These are phyloP conservation scores for Aspergillus arachidicola DNA, from an alignment of 2,329 filamentous ascomycete genomes.

Conservation along the genomic window DNA sequence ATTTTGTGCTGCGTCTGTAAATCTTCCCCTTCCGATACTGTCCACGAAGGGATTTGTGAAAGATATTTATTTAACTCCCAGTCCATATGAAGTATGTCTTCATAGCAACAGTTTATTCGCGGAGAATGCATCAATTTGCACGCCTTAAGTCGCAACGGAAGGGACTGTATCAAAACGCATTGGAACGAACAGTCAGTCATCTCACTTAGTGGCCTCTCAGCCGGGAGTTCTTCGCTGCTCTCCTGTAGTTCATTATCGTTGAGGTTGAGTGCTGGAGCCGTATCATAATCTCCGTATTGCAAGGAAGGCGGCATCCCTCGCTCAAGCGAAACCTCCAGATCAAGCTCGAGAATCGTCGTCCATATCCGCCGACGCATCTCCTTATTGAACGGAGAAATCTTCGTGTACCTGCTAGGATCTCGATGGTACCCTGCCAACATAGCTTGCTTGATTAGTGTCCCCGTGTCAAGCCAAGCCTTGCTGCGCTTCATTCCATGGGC, in stretches of 20 bases:
- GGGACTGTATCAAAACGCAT: conserved; percentile 30
- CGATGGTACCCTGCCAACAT: conserved; percentile 58
- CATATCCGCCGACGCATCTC: conserved; percentile 58
- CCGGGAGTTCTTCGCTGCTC: conserved; percentile 32
- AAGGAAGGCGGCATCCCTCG: conserved; percentile 55
- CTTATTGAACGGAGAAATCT: conserved; percentile 42
- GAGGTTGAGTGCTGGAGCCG: conserved; percentile 52
- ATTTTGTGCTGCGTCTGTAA: conserved; percentile 29
- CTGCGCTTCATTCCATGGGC: conserved; percentile 57
- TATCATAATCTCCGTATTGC: conserved; percentile 51
- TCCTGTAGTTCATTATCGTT: conserved; percentile 53
- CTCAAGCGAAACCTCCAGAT: conserved; percentile 59
- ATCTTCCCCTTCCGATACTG: conserved; percentile 20
- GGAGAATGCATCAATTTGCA: conserved; percentile 42
- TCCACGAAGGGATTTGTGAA: conserved; percentile 39
- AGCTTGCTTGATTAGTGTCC: conserved; percentile 55
- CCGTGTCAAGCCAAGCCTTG: conserved; percentile 55
- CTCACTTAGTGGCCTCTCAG: conserved; percentile 31
- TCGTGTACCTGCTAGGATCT: conserved; percentile 36
- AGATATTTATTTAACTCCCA: conserved; percentile 40
- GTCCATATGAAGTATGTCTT: conserved; percentile 44
- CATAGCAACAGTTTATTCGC: conserved; percentile 39
- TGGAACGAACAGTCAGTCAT: conserved; percentile 43
- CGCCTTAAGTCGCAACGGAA: conserved; percentile 35
- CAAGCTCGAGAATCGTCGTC: conserved; percentile 60